Base-by-base conservation (phyloP, 2,329 filamentous ascomycete species). In the Aspergillus fumigatiaffinis region DNA sequence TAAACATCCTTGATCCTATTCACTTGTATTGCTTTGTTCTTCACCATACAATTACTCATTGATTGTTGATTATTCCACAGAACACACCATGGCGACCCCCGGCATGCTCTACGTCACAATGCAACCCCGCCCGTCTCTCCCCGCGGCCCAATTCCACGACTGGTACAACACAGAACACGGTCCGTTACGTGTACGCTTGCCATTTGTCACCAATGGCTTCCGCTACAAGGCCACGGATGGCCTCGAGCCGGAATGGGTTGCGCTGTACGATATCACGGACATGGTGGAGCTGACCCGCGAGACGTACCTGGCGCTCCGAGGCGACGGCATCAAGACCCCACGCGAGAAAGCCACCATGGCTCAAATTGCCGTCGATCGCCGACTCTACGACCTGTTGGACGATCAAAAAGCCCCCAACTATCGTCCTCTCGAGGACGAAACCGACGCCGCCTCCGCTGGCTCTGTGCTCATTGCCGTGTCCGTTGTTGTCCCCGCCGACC, bases 81-180 rank as follows among this genome's bases (percentile, higher is more conserved):
- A 17, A 47, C 28, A 23, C 60, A 70, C 50, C 52, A 73, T 73
- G 71, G 65, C 68, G 54, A 79, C 74, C 54, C 83, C 83, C 9
- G 91, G 91, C 58, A 85, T 92, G 67, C 86, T 96, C 69, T 91
- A 88, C 72, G 91, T 96, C 65, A 92, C 90, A 17, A 95, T 95
- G 88, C 87, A 92, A 75, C 90, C 91, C 66, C 82, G 84, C 72
- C 79, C 84, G 56, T 82, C 82, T 63, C 81, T 91, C 66, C 79
- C 87, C 55, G 75, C 82, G 50, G 80, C 84, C 60, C 85, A 90
- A 68, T 95, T 96, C 76, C 89, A 95, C 74, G 90, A 95, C 72
- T 93, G 90, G 90, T 96, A 96, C 79, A 92, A 95, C 78, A 94
- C 92, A 74, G 91, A 96, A 77, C 91, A 96, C 76, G 91, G 91